Base-by-base conservation (phyloP, 1,139 yeast species). In the Yamadazyma trypodendri region DNA sequence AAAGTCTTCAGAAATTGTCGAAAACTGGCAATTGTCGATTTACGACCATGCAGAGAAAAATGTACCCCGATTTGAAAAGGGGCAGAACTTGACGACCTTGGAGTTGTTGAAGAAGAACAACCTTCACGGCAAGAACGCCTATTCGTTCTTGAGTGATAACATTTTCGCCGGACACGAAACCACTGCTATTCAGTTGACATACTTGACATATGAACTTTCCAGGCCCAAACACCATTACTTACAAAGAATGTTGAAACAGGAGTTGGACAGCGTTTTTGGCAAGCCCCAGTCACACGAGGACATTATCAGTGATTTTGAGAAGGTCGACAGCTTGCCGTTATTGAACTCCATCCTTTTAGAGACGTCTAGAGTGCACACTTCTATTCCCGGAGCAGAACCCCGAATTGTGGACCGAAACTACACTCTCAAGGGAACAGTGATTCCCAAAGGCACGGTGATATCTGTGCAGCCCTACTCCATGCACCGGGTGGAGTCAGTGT, bases 341-440 rank as follows among this genome's bases (percentile, higher is more conserved):
- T 57, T 82, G 44, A 73, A 77, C 46, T 85, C 86, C 0, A 63
- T 81, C 11, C 52, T 81, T 5, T 65, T 71, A 40, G 90, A 83
- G 51, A 73, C 75, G 9, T 68, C 75, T 13, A 61, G 90, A 36
- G 63, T 82, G 1, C 86, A 81, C 56, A 65, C 87, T 1, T 82
- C 88, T 0, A 83, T 83, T 44, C 90, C 90, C 0, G 89, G 89
- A 0, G 77, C 83, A 28, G 88, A 82, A 53, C 89, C 89, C 2
- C 58, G 90, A 30, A 55, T 73, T 5, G 77, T 74, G 8, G 61
- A 60, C 40, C 48, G 51, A 35, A 63, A 63, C 38, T 42, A 46
- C 4, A 52, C 60, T 6, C 38, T 40, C 0, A 32, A 57, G 6
- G 42, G 50, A 0, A 54, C 66, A 2, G 41, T 40, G 0, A 51